Base-by-base conservation (phyloP, 139 green algal species). In the Tetratostichococcus sp. region DNA sequence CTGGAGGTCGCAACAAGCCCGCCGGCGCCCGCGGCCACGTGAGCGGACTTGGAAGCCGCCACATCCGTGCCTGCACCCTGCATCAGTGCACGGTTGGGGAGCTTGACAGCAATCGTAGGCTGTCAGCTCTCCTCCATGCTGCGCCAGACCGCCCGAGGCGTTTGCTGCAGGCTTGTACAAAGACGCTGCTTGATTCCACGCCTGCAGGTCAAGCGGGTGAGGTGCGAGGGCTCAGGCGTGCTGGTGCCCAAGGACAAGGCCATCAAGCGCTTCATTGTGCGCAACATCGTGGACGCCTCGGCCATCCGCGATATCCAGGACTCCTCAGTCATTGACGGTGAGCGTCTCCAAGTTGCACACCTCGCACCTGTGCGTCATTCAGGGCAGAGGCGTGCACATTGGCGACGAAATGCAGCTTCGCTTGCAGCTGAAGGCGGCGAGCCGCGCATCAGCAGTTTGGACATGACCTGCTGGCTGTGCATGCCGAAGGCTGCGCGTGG, bases 191-290 rank as follows among this genome's bases (percentile, higher is more conserved):
- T n/a, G n/a, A n/a, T n/a, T n/a, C n/a, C n/a, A n/a, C n/a, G n/a
- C n/a, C 2, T 85, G 70, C 85, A 97, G 88, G 90, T 96, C 42
- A 91, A 86, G 72, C 90, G 94, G 68, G 94, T 98, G 67, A 87
- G 93, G 75, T 98, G 94, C 89, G 94, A 98, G 87, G 87, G 91
- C n/a, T 97, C 90, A 30, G 94, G 91, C 67, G 90, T 93, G 58
- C 86, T 98, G 84, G 93, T 97, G 68, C 90, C 94, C 68, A 98
- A 97, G 89, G 96, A 99, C 85, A 99, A 99, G 88, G 96, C 96
- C 58, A 97, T 99, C 87, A 99, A 98, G 94, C 87, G 96, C 65
- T 99, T 98, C 86, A 94, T 99, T 32, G 96, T 99, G 72, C 77
- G 94, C 19, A 90, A 90, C 76, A 76, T 76, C 14, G 96, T 99